Percentiles rank a stretch among this genome's conserved stretches.
Conservation (phyloP, 2,329 filamentous ascomycete genomes). For the Colletotrichum sublineola region DNA sequence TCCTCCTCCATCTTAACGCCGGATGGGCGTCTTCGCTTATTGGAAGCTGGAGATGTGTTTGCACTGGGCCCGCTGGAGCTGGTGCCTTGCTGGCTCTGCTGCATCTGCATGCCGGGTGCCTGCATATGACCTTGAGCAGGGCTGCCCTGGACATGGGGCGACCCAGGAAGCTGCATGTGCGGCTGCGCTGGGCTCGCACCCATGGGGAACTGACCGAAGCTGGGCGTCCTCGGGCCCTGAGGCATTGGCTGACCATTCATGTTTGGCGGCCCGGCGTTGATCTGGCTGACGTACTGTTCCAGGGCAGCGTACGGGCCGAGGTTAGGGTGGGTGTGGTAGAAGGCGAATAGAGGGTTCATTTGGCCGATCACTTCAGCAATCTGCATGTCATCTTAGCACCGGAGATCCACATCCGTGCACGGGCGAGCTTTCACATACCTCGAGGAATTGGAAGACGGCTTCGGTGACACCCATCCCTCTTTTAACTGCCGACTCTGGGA, state of each 20-base stretch:
- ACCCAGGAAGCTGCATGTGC: slow-evolving; percentile 73
- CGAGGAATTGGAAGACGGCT: slow-evolving; percentile 73
- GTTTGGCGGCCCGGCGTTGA: slow-evolving; percentile 55
- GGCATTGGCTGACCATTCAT: slow-evolving; percentile 65
- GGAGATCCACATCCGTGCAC: slow-evolving; percentile 18
- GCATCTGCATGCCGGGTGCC: slow-evolving; percentile 75
- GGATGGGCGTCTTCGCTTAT: slow-evolving; percentile 70
- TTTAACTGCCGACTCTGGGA: slow-evolving; percentile 71
- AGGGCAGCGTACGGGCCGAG: slow-evolving; percentile 70
- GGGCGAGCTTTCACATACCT: slow-evolving; percentile 58
- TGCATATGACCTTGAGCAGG: slow-evolving; percentile 74
- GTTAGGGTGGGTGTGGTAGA: slow-evolving; percentile 66
- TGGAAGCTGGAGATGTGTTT: slow-evolving; percentile 74
- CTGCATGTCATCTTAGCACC: slow-evolving; percentile 53
- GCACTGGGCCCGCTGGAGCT: slow-evolving; percentile 75
- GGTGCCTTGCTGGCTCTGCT: slow-evolving; percentile 77
- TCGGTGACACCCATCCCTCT: slow-evolving; percentile 70
- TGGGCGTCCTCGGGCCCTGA: slow-evolving; percentile 66
- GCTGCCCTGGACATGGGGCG: slow-evolving; percentile 70
- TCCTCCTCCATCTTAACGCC: slow-evolving; percentile 71
- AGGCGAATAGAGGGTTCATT: slow-evolving; percentile 74
- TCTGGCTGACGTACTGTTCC: slow-evolving; percentile 69
- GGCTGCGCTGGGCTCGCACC: slow-evolving; percentile 70
- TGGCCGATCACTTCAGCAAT: slow-evolving; percentile 76
- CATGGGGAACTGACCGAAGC: slow-evolving; percentile 70